Evolutionary conservation across 2,329 filamentous ascomycete genomes (phyloP).

Genomic region (Lasiodiplodia gonubiensis): DNA sequence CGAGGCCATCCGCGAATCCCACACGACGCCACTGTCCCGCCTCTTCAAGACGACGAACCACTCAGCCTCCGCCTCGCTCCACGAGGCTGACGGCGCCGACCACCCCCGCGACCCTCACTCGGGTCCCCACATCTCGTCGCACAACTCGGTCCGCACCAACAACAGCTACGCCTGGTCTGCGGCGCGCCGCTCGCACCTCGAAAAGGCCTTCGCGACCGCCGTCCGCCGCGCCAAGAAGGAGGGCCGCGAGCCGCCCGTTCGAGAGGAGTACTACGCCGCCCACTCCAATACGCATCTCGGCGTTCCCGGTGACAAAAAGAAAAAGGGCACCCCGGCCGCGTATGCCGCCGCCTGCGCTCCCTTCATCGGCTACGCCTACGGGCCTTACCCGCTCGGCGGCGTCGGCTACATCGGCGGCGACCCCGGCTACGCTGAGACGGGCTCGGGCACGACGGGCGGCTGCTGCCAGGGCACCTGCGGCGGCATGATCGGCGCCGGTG

Average conservation of each 20-base stretch:
- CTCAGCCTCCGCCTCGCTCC: conserved; percentile 55
- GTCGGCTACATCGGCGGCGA: conserved; percentile 44
- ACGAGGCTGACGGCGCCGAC: conserved; percentile 47
- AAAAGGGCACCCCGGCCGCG: too few relatives aligned
- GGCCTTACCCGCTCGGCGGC: conserved; percentile 46
- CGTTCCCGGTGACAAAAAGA: conserved; percentile 25
- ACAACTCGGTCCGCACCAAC: conserved; percentile 65
- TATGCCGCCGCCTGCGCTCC: conserved; percentile 48
- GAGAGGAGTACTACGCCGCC: conserved; percentile 10
- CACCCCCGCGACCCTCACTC: conserved; percentile 29
- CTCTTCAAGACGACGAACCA: conserved; percentile 53
- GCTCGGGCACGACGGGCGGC: conserved; percentile 50
- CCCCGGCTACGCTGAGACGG: conserved; percentile 43
- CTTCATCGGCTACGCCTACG: conserved; percentile 53
- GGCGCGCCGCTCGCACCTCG: conserved; percentile 23
- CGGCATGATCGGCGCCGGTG: conserved; percentile 33
- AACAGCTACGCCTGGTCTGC: conserved; percentile 29
- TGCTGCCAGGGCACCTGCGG: conserved; percentile 59
- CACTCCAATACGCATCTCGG: background rate
- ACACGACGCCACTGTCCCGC: conserved; percentile 56
- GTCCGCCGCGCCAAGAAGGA: conserved; percentile 42
- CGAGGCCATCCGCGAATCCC: conserved; percentile 68
- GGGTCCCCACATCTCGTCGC: conserved; percentile 68
- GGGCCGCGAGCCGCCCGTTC: conserved; percentile 35
- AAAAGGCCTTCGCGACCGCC: conserved; percentile 8